Percentiles rank a stretch among this genome's conserved stretches.
These are phyloP conservation scores for Lichenothelia convexa DNA, from an alignment of 495 filamentous ascomycete genomes.

Conservation along the genomic window DNA sequence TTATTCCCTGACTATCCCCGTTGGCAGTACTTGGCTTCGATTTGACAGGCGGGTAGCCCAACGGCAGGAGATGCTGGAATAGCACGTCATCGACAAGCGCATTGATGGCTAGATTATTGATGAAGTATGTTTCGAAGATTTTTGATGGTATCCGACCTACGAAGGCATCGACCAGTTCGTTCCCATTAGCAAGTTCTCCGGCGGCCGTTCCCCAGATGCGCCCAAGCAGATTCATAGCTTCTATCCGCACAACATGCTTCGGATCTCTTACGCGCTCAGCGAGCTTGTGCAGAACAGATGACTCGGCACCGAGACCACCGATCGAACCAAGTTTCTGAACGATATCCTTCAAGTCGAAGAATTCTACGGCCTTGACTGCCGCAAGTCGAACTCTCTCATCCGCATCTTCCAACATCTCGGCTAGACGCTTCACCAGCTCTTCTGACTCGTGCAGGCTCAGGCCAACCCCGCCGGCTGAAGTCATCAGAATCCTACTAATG, in stretches of 20 bases:
- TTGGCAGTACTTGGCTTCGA: slow-evolving; percentile 38
- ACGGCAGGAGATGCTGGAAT: slow-evolving; percentile 68
- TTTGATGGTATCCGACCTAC: slow-evolving; percentile 66
- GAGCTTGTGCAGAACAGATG: slow-evolving; percentile 58
- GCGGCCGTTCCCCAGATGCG: slow-evolving; percentile 82
- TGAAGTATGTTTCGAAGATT: slow-evolving; percentile 76
- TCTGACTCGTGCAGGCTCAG: slow-evolving; percentile 60
- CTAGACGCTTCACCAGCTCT: slow-evolving; percentile 49
- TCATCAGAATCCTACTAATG: slow-evolving; percentile 63
- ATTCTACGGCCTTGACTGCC: slow-evolving; percentile 62
- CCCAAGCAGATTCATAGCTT: slow-evolving; percentile 66
- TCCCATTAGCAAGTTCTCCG: slow-evolving; percentile 68
- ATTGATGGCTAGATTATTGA: slow-evolving; percentile 77
- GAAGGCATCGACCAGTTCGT: slow-evolving; percentile 51
- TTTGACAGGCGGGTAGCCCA: slow-evolving; percentile 68
- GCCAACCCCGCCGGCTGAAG: slow-evolving; percentile 72
- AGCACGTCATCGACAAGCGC: slow-evolving; percentile 68
- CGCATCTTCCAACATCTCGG: slow-evolving; percentile 63
- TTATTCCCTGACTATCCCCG: slow-evolving; percentile 28
- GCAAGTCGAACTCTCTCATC: slow-evolving; percentile 85
- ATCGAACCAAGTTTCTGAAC: slow-evolving; percentile 58
- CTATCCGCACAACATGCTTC: slow-evolving; percentile 61
- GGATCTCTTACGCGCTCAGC: slow-evolving; percentile 80
- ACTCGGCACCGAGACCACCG: slow-evolving; percentile 49
- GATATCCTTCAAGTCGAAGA: slow-evolving; percentile 58